These are phyloP conservation scores for Penicillium flavigenum DNA, from an alignment of 495 filamentous ascomycete species.

Conservation along the genomic window DNA sequence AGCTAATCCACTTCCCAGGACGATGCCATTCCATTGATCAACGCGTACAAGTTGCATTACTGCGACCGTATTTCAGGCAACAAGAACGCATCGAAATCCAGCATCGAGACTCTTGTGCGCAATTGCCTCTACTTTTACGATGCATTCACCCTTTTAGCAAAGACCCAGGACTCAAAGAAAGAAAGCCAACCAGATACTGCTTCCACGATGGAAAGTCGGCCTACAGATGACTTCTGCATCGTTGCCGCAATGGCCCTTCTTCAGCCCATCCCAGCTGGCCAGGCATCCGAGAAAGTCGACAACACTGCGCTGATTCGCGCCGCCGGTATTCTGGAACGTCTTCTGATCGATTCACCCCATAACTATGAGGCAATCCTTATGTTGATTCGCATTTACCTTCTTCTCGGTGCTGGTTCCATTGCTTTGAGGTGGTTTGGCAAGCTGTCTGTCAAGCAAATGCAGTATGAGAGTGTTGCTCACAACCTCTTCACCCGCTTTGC, in stretches of 20 bases:
- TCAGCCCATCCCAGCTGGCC: slow-evolving; percentile 32
- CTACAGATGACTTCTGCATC: slow-evolving; percentile 56
- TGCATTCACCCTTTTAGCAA: slow-evolving; percentile 13
- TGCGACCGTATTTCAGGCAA: slow-evolving; percentile 49
- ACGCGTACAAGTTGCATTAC: slow-evolving; percentile 58
- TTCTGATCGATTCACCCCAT: slow-evolving; percentile 52
- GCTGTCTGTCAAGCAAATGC: slow-evolving; percentile 60
- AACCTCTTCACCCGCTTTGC: slow-evolving; percentile 57
- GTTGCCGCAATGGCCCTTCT: slow-evolving; percentile 58
- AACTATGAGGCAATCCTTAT: slow-evolving; percentile 59
- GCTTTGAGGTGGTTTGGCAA: slow-evolving; percentile 54
- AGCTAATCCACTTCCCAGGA: slow-evolving; percentile 16
- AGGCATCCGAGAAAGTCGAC: slow-evolving; percentile 21
- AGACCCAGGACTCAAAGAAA: slow-evolving; percentile 17
- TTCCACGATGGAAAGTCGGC: slow-evolving; percentile 53
- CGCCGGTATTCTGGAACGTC: slow-evolving; percentile 48
- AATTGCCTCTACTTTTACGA: slow-evolving; percentile 50
- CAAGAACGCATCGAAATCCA: slow-evolving; percentile 29
- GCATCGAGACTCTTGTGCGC: slow-evolving; percentile 45
- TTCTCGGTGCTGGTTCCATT: slow-evolving; percentile 53
- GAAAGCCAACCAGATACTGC: slow-evolving; percentile 11
- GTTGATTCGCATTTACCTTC: slow-evolving; percentile 53
- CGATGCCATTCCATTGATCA: slow-evolving; percentile 45
- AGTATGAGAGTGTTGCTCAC: slow-evolving; percentile 59
- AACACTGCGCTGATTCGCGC: slow-evolving; percentile 52